Evolutionary conservation across 805 yeast genomes (phyloP), one percentile per base, ranked within the genome.

Genomic region (Geotrichum ghanense): DNA sequence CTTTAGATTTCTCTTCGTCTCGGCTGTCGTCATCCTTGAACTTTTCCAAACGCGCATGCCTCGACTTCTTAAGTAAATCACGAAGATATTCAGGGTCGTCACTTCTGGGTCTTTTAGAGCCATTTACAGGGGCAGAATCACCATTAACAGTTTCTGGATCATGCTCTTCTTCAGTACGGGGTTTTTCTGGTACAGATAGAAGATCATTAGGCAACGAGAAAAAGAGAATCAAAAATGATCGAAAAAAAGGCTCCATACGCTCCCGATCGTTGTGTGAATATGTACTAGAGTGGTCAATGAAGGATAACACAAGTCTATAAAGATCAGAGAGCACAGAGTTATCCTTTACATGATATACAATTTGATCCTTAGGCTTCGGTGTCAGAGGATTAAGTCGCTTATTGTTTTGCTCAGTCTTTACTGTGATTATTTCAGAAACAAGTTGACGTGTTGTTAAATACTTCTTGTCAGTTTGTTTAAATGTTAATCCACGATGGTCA

Each of bases 391-490:
- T 88, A 49, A 85, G 68, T 59, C 94, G 74, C 65, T 87, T 89
- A 56, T 82, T 84, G 6, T 48, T 54, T 63, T 87, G 95, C 59
- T 90, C 98, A 39, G 85, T 83, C 65, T 89, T 88, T 39, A 89
- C 83, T 2, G 96, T 86, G 55, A 92, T 83, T 47, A 92, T 83
- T 60, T 90, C 97, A 51, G 95, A 83, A 12, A 92, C 79, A 55
- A 92, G 67, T 56, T 88, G 95, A 58, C 94, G 87, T 7, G 92
- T 82, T 0, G 97, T 87, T 56, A 92, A 67, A 48, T 87, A 67
- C 63, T 92, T 90, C 64, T 92, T 90, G 66, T 92, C 99, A 21
- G 95, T 84, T 62, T 92, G 97, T 66, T 92, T 92, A 70, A 92
- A 92, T 0, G 97, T 89, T 56, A 92, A 73, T 1, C 99, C 98